Conservation (phyloP, 2,329 filamentous ascomycete species). For the Septoria linicola region DNA sequence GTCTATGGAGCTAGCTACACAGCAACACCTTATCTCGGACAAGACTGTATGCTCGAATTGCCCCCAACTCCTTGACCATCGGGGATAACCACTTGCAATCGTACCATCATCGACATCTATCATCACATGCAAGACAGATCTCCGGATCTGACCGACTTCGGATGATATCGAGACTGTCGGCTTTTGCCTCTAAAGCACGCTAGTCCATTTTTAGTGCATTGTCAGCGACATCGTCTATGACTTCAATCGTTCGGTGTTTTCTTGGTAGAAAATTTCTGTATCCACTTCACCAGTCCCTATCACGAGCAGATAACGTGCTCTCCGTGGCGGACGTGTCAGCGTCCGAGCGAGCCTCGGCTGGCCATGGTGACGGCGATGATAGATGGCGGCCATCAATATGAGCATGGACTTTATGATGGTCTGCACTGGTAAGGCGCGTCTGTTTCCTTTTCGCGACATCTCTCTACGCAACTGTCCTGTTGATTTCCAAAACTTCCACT, state of each 20-base stretch:
- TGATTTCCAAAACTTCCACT: neutral
- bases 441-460: neutral
- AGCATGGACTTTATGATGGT: neutral
- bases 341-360: neutral
- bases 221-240: neutral
- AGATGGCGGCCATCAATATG: neutral
- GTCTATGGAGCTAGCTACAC: neutral
- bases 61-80: neutral
- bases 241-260: neutral
- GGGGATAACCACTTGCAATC: neutral
- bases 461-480: neutral
- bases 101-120: neutral
- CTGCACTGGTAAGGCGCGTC: neutral
- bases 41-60: too few relatives aligned
- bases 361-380: neutral
- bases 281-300: constrained; percentile 2
- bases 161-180: neutral
- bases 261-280: neutral
- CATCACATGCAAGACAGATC: neutral
- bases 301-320: neutral
- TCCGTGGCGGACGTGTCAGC: neutral
- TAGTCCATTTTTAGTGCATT: neutral
- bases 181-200: neutral
- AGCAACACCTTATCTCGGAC: neutral
- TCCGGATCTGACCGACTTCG: constrained; percentile 1